Evolutionary conservation across 345 rosid species (phyloP).

Genomic region (Brassica carinata): DNA sequence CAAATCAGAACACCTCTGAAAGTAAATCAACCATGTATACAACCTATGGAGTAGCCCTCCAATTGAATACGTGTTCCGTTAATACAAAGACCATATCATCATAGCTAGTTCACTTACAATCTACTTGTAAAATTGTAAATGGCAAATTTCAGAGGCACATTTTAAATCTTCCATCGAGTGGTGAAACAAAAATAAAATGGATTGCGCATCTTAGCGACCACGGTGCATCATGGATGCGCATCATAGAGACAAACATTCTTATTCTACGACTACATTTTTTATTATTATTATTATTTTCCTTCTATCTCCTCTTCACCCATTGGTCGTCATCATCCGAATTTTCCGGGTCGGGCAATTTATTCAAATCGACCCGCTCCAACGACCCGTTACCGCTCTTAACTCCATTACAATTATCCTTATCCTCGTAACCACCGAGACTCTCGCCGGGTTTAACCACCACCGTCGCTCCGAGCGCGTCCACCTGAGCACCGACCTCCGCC

Average conservation of each 20-base stretch:
- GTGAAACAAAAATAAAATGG: background rate
- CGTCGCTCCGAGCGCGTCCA: conserved; percentile 72
- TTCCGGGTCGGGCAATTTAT: conserved; percentile 93
- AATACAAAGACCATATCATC: background rate
- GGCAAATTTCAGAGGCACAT: background rate
- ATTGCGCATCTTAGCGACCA: conserved; percentile 16
- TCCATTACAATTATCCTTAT: conserved; percentile 10
- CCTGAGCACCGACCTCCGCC: conserved; percentile 89
- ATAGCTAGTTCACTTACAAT: background rate
- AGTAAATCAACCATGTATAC: background rate
- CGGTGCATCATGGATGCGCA: conserved; percentile 21
- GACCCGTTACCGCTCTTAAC: conserved; percentile 40
- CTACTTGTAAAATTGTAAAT: background rate
- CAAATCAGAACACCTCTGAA: background rate
- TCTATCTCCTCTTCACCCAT: conserved; percentile 40
- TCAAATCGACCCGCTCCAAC: conserved; percentile 77
- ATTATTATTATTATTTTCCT: background rate
- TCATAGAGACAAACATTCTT: conserved; percentile 25
- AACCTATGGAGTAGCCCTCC: background rate
- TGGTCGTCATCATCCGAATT: conserved; percentile 52
- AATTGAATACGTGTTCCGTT: background rate
- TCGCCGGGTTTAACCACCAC: conserved; percentile 27
- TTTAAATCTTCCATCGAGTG: background rate
- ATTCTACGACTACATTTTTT: background rate
- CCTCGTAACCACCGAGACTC: background rate